Evolutionary conservation across 2,329 filamentous ascomycete species (phyloP), one percentile per base, ranked within the genome.

Genomic region (Gnomoniopsis smithogilvyi): DNA sequence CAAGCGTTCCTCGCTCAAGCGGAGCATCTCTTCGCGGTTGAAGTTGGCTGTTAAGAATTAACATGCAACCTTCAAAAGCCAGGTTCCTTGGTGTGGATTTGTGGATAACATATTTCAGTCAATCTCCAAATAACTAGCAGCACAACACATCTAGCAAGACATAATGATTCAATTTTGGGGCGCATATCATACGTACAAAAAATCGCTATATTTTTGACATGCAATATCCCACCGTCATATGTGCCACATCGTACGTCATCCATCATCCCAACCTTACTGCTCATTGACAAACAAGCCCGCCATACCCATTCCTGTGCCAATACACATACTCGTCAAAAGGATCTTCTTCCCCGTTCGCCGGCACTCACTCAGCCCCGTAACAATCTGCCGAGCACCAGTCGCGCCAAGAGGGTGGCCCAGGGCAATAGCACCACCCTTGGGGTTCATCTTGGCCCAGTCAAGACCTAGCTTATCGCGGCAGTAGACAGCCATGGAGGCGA

Each of bases 401-500:
- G 86, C 83, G 33, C 90, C 91, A n/a, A 94, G 80, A 3, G 91
- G 91, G 73, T 95, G 91, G 54, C 91, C 91, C 0, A 95, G 80
- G 3, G 91, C 91, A 70, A 95, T 94, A 64, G 91, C 91, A 64
- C 91, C 91, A 66, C 91, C 91, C 61, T 89, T 81, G 26, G 88
- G 83, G 77, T 95, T 95, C 82, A 95, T 84, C 84, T 92, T 94
- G 68, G 81, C 74, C 74, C 82, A 84, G 70, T 90, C 87, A 53
- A 94, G 78, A 64, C 84, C 84, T 53, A 95, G 81, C 65, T 79
- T 85, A 68, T 92, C 82, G 57, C 90, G 78, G 77, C 92, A 96
- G 83, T 97, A 98, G 33, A 97, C 93, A 1, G 92, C 93, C 95
- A 98, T 98, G 54, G 90, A 95, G 22, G 93, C 94, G 69, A 99